A percentile compares a stretch with the other conserved stretches of the same genome.
phyloP scores from a whole-genome alignment of 2,329 filamentous ascomycete species.

The Ustulina deusta region DNA sequence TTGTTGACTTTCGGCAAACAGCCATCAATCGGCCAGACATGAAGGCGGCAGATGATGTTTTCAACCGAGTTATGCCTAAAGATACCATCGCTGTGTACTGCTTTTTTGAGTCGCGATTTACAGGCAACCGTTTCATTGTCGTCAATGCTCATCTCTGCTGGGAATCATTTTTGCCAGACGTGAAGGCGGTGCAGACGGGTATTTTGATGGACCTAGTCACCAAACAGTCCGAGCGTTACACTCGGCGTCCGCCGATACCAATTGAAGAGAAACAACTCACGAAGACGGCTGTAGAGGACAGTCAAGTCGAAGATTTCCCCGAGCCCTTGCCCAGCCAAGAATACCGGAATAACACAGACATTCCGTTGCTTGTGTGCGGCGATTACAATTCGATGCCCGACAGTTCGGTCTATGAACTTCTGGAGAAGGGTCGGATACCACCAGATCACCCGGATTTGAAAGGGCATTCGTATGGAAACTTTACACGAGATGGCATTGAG shows the following conservation, averaged over 20 bases:
- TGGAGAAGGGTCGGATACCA: conserved; percentile 82
- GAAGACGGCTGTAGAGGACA: conserved; percentile 59
- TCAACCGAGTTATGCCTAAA: conserved; percentile 98
- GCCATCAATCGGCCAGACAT: conserved; percentile 96
- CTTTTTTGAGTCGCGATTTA: conserved; percentile 91
- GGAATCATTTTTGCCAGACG: conserved; percentile 90
- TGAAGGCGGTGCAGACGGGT: conserved; percentile 95
- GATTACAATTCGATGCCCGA: conserved; percentile 94
- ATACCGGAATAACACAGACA: conserved; percentile 86
- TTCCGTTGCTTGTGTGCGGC: conserved; percentile 90
- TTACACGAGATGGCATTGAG: conserved; percentile 90
- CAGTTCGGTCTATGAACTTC: conserved; percentile 91
- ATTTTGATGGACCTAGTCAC: conserved; percentile 94
- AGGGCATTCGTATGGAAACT: conserved; percentile 88
- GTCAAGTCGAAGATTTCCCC: conserved; percentile 65
- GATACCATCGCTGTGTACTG: conserved; percentile 95
- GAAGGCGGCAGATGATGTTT: conserved; percentile 97
- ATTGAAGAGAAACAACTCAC: conserved; percentile 82
- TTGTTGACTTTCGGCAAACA: conserved; percentile 90
- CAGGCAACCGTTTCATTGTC: conserved; percentile 91
- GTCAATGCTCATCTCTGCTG: conserved; percentile 96
- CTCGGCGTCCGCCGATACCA: conserved; percentile 73
- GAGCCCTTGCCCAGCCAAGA: conserved; percentile 85
- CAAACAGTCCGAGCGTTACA: conserved; percentile 86
- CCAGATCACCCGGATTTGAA: conserved; percentile 84